Conservation (phyloP, 257 asterid species). For the Scutellaria minor region DNA sequence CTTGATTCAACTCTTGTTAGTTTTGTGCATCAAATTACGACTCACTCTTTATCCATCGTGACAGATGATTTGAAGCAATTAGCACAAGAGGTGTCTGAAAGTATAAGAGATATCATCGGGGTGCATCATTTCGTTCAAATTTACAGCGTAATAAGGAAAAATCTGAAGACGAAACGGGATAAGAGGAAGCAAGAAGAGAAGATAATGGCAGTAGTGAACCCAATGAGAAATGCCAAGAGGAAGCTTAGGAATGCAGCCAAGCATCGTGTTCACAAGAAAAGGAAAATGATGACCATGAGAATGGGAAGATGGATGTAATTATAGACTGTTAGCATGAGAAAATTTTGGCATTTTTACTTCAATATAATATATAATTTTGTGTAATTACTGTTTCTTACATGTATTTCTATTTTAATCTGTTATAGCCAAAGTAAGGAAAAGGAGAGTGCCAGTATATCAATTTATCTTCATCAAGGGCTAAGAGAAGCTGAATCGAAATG, state of each 20-base stretch:
- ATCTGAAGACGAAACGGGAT: constrained; percentile 74
- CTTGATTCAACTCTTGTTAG: background rate
- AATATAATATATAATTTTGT: too few species aligned
- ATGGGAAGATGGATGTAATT: constrained; percentile 71
- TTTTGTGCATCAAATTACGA: background rate
- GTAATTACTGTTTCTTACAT: too few species aligned
- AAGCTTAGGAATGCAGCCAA: constrained; percentile 77
- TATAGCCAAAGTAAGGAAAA: too few species aligned
- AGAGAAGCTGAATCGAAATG: too few species aligned
- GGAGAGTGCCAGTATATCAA: too few species aligned
- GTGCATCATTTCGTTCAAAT: constrained; percentile 59
- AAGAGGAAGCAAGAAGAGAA: constrained; percentile 87
- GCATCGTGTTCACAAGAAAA: constrained; percentile 76
- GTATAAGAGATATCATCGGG: constrained; percentile 66
- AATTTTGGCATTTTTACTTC: background rate
- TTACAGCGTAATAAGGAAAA: constrained; percentile 64
- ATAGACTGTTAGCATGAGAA: constrained; percentile 6
- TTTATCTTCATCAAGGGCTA: too few species aligned
- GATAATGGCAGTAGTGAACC: constrained; percentile 87
- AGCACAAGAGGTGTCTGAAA: constrained; percentile 65
- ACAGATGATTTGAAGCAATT: constrained; percentile 79
- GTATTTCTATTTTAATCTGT: too few species aligned
- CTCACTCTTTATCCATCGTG: background rate
- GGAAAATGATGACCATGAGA: constrained; percentile 78
- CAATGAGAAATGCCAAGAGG: constrained; percentile 85